phyloP scores from a whole-genome alignment of 1,284 basidiomycete genomes.

The Ceratobasidium sp. region DNA sequence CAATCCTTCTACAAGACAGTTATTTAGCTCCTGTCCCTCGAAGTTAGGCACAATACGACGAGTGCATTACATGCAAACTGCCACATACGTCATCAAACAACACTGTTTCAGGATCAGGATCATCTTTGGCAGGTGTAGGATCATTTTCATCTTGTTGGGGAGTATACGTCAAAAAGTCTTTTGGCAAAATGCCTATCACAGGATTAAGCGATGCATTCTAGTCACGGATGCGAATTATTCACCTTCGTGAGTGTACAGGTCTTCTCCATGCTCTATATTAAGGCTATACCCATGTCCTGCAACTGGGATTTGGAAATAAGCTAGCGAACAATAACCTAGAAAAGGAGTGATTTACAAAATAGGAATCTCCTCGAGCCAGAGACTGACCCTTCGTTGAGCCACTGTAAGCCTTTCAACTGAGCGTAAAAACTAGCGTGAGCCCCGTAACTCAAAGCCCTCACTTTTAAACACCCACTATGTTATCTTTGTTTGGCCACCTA shows the following conservation, averaged over 20 bases:
- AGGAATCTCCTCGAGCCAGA: neutral
- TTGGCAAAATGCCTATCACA: neutral
- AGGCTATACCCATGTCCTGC: constrained; percentile 12
- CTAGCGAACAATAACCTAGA: no score
- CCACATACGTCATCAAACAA: neutral
- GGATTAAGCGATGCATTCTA: neutral
- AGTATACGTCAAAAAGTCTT: neutral
- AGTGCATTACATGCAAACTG: no score
- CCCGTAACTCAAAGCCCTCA: no score
- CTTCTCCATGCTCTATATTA: neutral
- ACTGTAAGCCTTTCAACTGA: neutral
- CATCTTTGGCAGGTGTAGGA: neutral
- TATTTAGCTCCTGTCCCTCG: neutral
- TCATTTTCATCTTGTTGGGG: neutral
- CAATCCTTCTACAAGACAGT: constrained; percentile 1
- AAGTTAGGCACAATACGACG: neutral
- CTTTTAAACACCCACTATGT: neutral
- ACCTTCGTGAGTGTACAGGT: neutral
- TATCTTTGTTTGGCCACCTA: constrained; percentile 4
- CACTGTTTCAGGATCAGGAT: constrained; percentile 6
- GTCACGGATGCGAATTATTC: neutral
- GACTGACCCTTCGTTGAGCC: neutral
- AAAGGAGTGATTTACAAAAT: neutral
- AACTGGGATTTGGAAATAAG: neutral
- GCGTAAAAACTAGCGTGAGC: no score